Percentiles rank a stretch among this genome's conserved stretches.
phyloP scores from a whole-genome alignment of 1,284 basidiomycete species.

The Termitomyces sp. region DNA sequence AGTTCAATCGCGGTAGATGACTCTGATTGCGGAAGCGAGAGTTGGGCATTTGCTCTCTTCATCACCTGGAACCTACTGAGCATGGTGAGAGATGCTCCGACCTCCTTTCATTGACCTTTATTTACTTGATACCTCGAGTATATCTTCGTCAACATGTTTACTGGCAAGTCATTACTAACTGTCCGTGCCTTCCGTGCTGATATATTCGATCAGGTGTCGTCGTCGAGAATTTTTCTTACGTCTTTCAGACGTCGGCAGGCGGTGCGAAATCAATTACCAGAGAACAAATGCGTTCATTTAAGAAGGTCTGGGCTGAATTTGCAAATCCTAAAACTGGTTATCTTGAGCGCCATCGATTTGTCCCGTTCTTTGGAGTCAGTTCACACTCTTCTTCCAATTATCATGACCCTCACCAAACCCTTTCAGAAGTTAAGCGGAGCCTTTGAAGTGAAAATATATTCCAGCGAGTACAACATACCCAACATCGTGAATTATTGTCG shows the following conservation, averaged over 20 bases:
- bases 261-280: constrained; percentile 82
- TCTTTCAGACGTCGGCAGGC: constrained; percentile 82
- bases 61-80: constrained; percentile 96
- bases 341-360: constrained; percentile 68
- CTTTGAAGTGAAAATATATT: constrained; percentile 85
- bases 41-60: constrained; percentile 86
- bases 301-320: constrained; percentile 89
- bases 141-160: constrained; percentile 94
- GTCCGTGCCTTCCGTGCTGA: not conserved
- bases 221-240: constrained; percentile 95
- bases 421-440: constrained; percentile 69
- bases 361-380: constrained; percentile 79
- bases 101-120: not conserved
- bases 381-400: not conserved
- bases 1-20: constrained; percentile 40
- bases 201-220: constrained; percentile 62
- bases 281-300: constrained; percentile 90
- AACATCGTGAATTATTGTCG: constrained; percentile 52
- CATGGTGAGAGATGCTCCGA: constrained; percentile 61
- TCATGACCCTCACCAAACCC: constrained; percentile 3
- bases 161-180: constrained; percentile 41
- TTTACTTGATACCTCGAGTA: constrained; percentile 47
- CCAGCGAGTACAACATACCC: constrained; percentile 56
- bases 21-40: constrained; percentile 86
- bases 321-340: constrained; percentile 79